phyloP scores from a whole-genome alignment of 371 early-diverging fungal species.

The Cokeromyces recurvatus region DNA sequence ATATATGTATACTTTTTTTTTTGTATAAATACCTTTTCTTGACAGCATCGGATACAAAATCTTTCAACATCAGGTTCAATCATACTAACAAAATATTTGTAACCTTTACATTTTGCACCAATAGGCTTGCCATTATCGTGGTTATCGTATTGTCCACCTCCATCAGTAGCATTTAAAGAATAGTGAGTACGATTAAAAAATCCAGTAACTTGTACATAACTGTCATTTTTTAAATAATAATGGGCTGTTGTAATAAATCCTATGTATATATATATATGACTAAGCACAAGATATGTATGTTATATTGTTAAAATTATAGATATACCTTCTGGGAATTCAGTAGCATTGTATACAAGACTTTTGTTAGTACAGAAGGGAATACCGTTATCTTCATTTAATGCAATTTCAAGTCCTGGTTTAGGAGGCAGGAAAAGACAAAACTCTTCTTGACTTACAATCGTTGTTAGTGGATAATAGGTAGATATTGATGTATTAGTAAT shows the following conservation, averaged over 20 bases:
- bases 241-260: slow-evolving; percentile 48
- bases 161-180: slow-evolving; percentile 34
- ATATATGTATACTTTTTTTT: no score
- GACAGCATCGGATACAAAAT: slow-evolving; percentile 48
- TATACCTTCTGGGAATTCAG: slow-evolving; percentile 43
- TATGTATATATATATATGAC: background rate
- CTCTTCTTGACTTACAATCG: slow-evolving; percentile 24
- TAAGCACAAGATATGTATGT: background rate
- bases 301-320: no score
- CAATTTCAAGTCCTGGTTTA: slow-evolving; percentile 49
- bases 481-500: background rate
- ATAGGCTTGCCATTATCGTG: slow-evolving; percentile 29
- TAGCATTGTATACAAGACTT: slow-evolving; percentile 36
- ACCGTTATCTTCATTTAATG: slow-evolving; percentile 46
- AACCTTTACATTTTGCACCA: slow-evolving; percentile 37
- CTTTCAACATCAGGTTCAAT: slow-evolving; percentile 42
- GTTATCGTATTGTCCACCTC: slow-evolving; percentile 49
- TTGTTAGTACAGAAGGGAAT: slow-evolving; percentile 50
- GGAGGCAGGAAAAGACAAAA: slow-evolving; percentile 61
- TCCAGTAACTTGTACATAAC: slow-evolving; percentile 53
- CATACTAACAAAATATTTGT: slow-evolving; percentile 41
- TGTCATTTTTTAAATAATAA: slow-evolving; percentile 27
- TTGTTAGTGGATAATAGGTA: slow-evolving; percentile 8
- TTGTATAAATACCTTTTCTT: slow-evolving; percentile 24
- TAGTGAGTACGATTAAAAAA: slow-evolving; percentile 49